Evolutionary conservation across 1,139 yeast genomes (phyloP).

Genomic region (Kodamaea fungicola): DNA sequence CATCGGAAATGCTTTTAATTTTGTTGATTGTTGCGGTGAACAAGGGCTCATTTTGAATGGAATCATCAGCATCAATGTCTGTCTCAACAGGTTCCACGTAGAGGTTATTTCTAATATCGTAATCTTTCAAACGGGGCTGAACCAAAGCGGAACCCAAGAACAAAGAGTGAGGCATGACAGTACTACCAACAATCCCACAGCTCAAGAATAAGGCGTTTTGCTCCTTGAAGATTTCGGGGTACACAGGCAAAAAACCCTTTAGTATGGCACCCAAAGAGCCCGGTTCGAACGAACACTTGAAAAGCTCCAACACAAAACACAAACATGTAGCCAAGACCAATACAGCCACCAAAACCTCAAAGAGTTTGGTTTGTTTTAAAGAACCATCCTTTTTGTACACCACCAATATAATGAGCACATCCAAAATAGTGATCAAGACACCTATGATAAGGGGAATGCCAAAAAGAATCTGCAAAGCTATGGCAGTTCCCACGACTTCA

Average conservation of each 20-base stretch:
- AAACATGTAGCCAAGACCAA: slow-evolving; percentile 63
- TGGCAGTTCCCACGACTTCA: slow-evolving; percentile 84
- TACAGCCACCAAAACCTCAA: slow-evolving; percentile 62
- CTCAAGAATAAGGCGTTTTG: slow-evolving; percentile 62
- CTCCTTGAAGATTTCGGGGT: slow-evolving; percentile 45
- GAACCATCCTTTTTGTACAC: slow-evolving; percentile 73
- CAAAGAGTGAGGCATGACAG: slow-evolving; percentile 81
- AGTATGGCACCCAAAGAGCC: slow-evolving; percentile 38
- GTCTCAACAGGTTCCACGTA: slow-evolving; percentile 19
- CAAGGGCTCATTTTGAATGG: slow-evolving; percentile 1
- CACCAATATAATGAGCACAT: slow-evolving; percentile 62
- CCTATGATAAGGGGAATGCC: slow-evolving; percentile 65
- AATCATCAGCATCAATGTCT: slow-evolving; percentile 7
- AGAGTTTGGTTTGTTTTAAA: slow-evolving; percentile 60
- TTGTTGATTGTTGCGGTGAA: slow-evolving; percentile 25
- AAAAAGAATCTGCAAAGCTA: slow-evolving; percentile 65
- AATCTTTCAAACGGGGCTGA: slow-evolving; percentile 68
- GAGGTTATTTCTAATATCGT: slow-evolving; percentile 48
- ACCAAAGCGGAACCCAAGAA: slow-evolving; percentile 75
- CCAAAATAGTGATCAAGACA: slow-evolving; percentile 67
- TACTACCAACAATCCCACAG: slow-evolving; percentile 75
- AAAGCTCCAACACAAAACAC: slow-evolving; percentile 61
- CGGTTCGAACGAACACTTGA: slow-evolving; percentile 44
- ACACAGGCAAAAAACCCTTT: slow-evolving; percentile 58
- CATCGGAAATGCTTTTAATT: slow-evolving; percentile 36